phyloP scores from a whole-genome alignment of 345 rosid genomes.

The Corchorus capsularis region DNA sequence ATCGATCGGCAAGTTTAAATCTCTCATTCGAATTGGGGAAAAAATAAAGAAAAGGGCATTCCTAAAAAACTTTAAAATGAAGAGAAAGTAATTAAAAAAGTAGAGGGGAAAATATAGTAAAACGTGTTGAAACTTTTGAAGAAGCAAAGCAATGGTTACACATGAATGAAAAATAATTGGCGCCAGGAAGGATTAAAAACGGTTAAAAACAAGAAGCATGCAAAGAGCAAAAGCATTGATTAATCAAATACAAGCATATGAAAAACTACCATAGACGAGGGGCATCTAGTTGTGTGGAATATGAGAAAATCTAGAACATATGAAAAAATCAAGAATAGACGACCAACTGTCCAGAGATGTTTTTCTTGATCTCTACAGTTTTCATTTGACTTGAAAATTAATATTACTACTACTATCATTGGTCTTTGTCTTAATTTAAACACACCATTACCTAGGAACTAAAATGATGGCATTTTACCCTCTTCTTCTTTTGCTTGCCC shows the following conservation, averaged over 20 bases:
- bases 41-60: no score
- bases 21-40: no score
- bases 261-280: slow-evolving; percentile 50
- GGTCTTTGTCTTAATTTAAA: slow-evolving; percentile 8
- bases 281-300: slow-evolving; percentile 39
- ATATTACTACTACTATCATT: no score
- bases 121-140: neutral
- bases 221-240: slow-evolving; percentile 5
- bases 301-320: neutral
- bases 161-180: slow-evolving; percentile 18
- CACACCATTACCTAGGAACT: slow-evolving; percentile 40
- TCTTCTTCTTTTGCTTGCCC: no score
- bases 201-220: neutral
- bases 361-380: slow-evolving; percentile 27
- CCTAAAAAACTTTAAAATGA: no score
- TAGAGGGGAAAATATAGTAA: neutral
- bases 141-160: neutral
- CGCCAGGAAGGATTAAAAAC: neutral
- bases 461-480: slow-evolving; percentile 28
- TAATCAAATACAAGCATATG: neutral
- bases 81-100: neutral
- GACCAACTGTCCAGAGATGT: slow-evolving; percentile 26
- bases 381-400: slow-evolving; percentile 26
- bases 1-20: no score
- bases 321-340: slow-evolving; percentile 8